Evolutionary conservation across 176 grass and related monocot species (phyloP).

Genomic region (Zea mays): Zm-B73-REFERENCE-NAM-5.0 NC_050104.1:11466001-11466500

Average conservation of each 20-base stretch:
- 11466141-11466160: neutral
- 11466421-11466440: slow-evolving; percentile 4
- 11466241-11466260: no score
- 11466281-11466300: neutral
- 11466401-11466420: neutral
- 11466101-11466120: neutral
- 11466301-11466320: neutral
- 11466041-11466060: neutral
- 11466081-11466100: neutral
- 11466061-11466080: neutral
- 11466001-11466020: neutral
- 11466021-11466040: neutral
- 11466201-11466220: neutral
- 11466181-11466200: neutral
- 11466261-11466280: neutral
- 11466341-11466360: neutral
- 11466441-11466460: slow-evolving; percentile 19
- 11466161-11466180: slow-evolving; percentile 2
- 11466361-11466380: neutral
- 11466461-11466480: slow-evolving; percentile 10
- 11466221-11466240: neutral
- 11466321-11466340: neutral
- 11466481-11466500: slow-evolving; percentile 26
- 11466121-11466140: neutral
- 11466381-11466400: neutral